These are phyloP conservation scores for Fraxinus baroniana DNA, from an alignment of 305 asterid species.

Conservation along the genomic window DNA sequence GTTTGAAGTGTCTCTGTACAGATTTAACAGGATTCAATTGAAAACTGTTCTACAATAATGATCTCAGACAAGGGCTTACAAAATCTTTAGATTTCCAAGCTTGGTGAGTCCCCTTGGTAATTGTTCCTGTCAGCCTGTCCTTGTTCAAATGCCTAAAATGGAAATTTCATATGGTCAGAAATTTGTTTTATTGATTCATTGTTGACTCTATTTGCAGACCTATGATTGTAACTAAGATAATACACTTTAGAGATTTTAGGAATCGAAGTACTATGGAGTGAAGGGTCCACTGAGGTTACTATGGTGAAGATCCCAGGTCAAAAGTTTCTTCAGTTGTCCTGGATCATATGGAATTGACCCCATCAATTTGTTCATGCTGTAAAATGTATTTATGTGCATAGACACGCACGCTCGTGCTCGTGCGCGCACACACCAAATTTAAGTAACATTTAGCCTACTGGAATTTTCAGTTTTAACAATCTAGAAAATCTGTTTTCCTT, in stretches of 20 bases:
- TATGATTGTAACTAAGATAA: no score
- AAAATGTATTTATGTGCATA: no score
- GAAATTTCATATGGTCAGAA: neutral
- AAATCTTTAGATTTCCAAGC: no score
- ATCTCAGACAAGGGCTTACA: neutral
- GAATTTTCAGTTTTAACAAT: neutral
- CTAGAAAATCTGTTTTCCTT: neutral
- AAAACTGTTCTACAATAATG: neutral
- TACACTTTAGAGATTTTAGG: neutral
- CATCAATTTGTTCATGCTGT: neutral
- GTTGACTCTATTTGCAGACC: neutral
- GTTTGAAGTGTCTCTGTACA: neutral
- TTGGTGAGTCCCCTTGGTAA: no score
- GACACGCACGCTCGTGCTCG: no score
- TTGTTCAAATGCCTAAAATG: no score
- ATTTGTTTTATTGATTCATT: neutral
- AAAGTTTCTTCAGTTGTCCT: neutral
- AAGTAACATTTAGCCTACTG: neutral
- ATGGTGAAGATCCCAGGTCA: neutral
- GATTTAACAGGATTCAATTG: neutral
- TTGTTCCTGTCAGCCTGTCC: no score
- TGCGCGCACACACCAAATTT: neutral
- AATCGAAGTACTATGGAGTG: neutral
- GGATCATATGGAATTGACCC: neutral
- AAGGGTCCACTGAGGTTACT: no score